A percentile compares a stretch with the other conserved stretches of the same genome.
These are phyloP conservation scores for Aaosphaeria pasadenensis DNA, from an alignment of 2,329 filamentous ascomycete genomes.

Conservation along the genomic window DNA sequence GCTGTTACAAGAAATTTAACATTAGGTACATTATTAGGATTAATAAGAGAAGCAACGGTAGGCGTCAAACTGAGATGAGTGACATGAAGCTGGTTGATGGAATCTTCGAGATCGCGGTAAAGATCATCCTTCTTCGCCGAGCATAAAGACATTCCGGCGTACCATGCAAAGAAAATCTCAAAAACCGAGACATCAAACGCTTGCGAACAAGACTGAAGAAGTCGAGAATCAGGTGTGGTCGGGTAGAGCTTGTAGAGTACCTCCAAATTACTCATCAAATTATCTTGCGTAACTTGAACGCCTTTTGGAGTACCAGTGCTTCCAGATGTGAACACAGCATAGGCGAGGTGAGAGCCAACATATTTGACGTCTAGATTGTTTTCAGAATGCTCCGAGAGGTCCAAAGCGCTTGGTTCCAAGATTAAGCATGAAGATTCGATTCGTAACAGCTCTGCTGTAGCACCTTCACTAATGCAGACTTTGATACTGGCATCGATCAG, in stretches of 20 bases:
- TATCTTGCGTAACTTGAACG: constrained; percentile 71
- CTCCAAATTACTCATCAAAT: constrained; percentile 73
- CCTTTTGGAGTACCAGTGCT: constrained; percentile 80
- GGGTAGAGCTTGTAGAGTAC: constrained; percentile 67
- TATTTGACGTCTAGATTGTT: constrained; percentile 38
- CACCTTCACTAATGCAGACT: constrained; percentile 43
- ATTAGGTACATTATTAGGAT: constrained; percentile 64
- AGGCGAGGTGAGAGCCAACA: constrained; percentile 58
- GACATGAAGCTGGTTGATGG: constrained; percentile 61
- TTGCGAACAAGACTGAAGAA: constrained; percentile 80
- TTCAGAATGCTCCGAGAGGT: constrained; percentile 27
- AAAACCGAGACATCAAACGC: constrained; percentile 87
- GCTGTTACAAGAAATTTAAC: constrained; percentile 78
- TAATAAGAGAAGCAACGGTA: constrained; percentile 74
- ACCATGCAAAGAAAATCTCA: constrained; percentile 86
- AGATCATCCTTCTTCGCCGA: constrained; percentile 70
- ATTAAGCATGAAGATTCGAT: constrained; percentile 6
- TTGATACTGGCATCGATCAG: constrained; percentile 57
- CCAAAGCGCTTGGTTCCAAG: constrained; percentile 28
- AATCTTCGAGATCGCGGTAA: constrained; percentile 67
- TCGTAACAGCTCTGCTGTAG: constrained; percentile 6
- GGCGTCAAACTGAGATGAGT: constrained; percentile 86
- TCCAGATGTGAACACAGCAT: constrained; percentile 80
- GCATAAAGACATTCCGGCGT: constrained; percentile 73
- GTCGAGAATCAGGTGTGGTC: constrained; percentile 48